phyloP scores from a whole-genome alignment of 1,139 yeast species.

The Geotrichum reessii region DNA sequence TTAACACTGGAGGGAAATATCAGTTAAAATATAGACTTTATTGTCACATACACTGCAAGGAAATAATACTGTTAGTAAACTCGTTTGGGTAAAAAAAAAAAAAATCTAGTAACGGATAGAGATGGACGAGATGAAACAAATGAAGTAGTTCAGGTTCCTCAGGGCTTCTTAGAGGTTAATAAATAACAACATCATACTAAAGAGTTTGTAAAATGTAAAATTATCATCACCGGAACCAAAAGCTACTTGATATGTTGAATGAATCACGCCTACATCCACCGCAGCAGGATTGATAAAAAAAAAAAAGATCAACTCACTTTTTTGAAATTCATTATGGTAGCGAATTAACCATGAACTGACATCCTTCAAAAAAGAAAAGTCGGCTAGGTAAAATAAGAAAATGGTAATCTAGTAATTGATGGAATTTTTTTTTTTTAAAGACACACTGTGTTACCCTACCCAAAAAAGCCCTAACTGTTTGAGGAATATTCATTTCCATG shows the following conservation, averaged over 20 bases:
- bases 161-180: slow-evolving; percentile 11
- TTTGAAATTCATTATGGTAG: not conserved
- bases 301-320: not conserved
- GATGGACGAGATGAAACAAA: too few species aligned
- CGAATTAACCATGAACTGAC: not conserved
- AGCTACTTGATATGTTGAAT: not conserved
- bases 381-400: too few species aligned
- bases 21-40: too few species aligned
- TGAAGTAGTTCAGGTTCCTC: not conserved
- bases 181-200: slow-evolving; percentile 8
- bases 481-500: not conserved
- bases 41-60: not conserved
- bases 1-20: too few species aligned
- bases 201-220: not conserved
- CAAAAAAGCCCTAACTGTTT: not conserved
- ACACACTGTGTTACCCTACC: not conserved
- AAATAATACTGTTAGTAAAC: not conserved
- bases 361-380: not conserved
- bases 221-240: not conserved
- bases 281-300: not conserved
- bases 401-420: too few species aligned
- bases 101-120: too few species aligned
- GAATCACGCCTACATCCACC: not conserved
- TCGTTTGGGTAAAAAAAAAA: not conserved
- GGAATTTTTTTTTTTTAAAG: too few species aligned